Base-by-base conservation (phyloP, 257 asterid genomes). In the Prunella vulgaris region DNA sequence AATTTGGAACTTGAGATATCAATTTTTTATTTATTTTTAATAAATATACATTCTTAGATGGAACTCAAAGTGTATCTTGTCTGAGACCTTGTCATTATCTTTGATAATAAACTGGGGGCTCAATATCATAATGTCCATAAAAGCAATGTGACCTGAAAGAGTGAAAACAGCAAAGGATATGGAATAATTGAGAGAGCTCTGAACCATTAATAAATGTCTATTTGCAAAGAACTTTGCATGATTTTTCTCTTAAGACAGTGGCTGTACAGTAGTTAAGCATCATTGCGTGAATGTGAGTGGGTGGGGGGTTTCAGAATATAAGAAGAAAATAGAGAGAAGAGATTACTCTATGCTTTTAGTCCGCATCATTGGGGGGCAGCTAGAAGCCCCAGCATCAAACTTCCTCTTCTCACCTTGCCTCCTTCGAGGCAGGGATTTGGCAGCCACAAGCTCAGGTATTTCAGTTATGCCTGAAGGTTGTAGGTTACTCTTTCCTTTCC, bases 281-380 rank as follows among this genome's bases (percentile, higher is more conserved):
- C 20, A 10, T 42, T 54, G 14, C 38, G 10, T 18, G 46, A 28
- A 54, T 20, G 60, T n/a, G 32, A 38, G 49, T 18, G 58, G 20
- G 40, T 32, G 68, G n/a, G 33, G 7, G n/a, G 49, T n/a, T n/a
- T n/a, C n/a, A n/a, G n/a, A n/a, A n/a, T n/a, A n/a, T n/a, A n/a
- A n/a, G 24, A 74, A 66, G 68, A 51, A 72, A n/a, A n/a, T n/a
- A n/a, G 61, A 66, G 69, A 73, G 63, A 60, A 67, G 64, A 76
- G 38, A 78, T 51, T 69, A 71, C 74, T 53, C 30, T 62, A 69
- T 70, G 24, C 33, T 72, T 64, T 75, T 79, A 27, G 71, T 60
- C 80, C 80, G 77, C 70, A 22, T 72, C 64, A 76, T 17, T n/a
- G 85, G 82, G 56, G 93, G 90, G 85, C 93, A 85, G 71, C 93